Evolutionary conservation across 2,329 filamentous ascomycete species (phyloP), one percentile per base, ranked within the genome.

Genomic region (Elsinoe australis): DNA sequence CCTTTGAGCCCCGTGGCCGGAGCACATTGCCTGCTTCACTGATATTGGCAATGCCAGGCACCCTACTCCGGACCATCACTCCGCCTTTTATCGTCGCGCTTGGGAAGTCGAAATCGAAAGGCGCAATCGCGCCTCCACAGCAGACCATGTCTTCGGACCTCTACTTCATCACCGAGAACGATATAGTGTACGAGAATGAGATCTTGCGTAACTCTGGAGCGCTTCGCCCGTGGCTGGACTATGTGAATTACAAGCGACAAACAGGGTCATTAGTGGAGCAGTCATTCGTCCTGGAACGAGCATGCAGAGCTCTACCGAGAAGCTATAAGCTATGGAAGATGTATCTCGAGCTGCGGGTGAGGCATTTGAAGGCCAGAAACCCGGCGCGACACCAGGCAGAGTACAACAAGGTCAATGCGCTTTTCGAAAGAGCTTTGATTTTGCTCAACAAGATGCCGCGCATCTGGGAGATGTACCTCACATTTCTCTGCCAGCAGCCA

Each of bases 301-400:
- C 92, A 50, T 95, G 90, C 66, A 74, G 79, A 54, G 85, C 94
- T 59, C 76, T 98, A 36, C 92, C 92, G 42, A 80, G 92, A 57
- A 96, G 90, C 21, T 98, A 95, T 72, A 98, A 98, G 71, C 74
- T 98, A 41, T 98, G 92, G 92, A 96, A 95, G 70, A 81, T 94
- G 79, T 98, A 96, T 67, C 79, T 98, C 55, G 78, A 81, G 55
- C 84, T 96, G 57, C 80, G 92, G 58, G 81, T 79, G 49, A 85
- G 84, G 58, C 64, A 65, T 49, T 44, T 66, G 38, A 74, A 80
- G 52, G 84, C 82, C 61, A 79, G 90, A 57, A 96, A 95, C 64
- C 81, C 90, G 9, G 85, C 86, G 49, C 76, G 82, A 50, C 87
- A 85, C 64, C 79, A 80, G 46, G 71, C 78, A 51, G 89, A 98